Conservation (phyloP, 1,139 yeast species). For the Pichia sp. region DNA sequence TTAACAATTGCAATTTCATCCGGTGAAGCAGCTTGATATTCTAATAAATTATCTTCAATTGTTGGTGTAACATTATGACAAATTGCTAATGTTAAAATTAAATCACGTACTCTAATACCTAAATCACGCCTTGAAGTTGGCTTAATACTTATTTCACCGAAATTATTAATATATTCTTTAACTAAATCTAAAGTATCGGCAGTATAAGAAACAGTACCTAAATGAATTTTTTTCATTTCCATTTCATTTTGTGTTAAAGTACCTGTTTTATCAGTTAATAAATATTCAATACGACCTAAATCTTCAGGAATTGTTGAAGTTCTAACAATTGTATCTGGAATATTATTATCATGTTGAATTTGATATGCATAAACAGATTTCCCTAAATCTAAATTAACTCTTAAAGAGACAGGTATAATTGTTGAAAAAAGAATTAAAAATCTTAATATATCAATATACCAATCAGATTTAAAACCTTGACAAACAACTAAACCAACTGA, state of each 20-base stretch:
- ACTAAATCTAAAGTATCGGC: slow-evolving; percentile 92
- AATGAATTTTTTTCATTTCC: slow-evolving; percentile 89
- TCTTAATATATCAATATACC: slow-evolving; percentile 90
- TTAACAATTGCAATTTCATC: slow-evolving; percentile 97
- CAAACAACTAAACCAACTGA: slow-evolving; percentile 73
- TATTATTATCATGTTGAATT: slow-evolving; percentile 78
- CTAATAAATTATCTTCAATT: slow-evolving; percentile 54
- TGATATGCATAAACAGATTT: slow-evolving; percentile 95
- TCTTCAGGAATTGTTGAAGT: slow-evolving; percentile 98
- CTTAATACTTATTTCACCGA: slow-evolving; percentile 23
- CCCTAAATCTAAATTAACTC: slow-evolving; percentile 93
- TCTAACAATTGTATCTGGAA: slow-evolving; percentile 85
- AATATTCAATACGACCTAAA: slow-evolving; percentile 88
- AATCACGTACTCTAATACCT: slow-evolving; percentile 69
- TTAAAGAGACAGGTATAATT: slow-evolving; percentile 89
- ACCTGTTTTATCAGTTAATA: slow-evolving; percentile 93
- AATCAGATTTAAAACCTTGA: slow-evolving; percentile 65
- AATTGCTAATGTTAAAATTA: slow-evolving; percentile 74
- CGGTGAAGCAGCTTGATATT: slow-evolving; percentile 97
- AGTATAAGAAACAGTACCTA: slow-evolving; percentile 89
- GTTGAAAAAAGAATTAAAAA: slow-evolving; percentile 89
- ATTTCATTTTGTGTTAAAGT: slow-evolving; percentile 96
- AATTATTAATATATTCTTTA: slow-evolving; percentile 49
- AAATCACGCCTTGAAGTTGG: slow-evolving; percentile 53
- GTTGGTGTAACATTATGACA: slow-evolving; percentile 97